A percentile compares a stretch with the other conserved stretches of the same genome.
These are phyloP conservation scores for Pneumocystis sp. DNA, from an alignment of 1,139 yeast species.

Conservation along the genomic window DNA sequence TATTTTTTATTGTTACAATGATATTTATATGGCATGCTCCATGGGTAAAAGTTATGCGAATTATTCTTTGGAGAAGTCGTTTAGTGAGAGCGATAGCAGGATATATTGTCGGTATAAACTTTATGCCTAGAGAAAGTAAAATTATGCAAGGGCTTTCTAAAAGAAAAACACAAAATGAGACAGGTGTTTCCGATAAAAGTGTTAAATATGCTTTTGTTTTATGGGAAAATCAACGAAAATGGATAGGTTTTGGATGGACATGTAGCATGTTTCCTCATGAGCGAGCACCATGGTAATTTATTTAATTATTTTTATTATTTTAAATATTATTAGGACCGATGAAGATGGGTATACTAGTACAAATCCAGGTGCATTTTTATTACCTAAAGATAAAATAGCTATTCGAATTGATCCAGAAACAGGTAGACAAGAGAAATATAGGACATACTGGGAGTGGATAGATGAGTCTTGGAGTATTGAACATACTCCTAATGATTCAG, in stretches of 20 bases:
- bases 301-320: neutral
- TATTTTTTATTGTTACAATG: neutral
- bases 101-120: slow-evolving; percentile 4
- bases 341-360: slow-evolving; percentile 79
- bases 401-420: slow-evolving; percentile 34
- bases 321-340: slow-evolving; percentile 37
- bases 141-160: slow-evolving; percentile 3
- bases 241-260: slow-evolving; percentile 99
- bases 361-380: slow-evolving; percentile 56
- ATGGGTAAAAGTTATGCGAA: slow-evolving; percentile 7
- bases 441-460: slow-evolving; percentile 2
- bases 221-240: slow-evolving; percentile 91
- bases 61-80: slow-evolving; percentile 9
- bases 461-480: slow-evolving; percentile 76
- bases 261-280: slow-evolving; percentile 79
- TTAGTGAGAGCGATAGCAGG: slow-evolving; percentile 6
- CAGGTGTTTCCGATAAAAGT: slow-evolving; percentile 25
- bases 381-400: slow-evolving; percentile 59
- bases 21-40: slow-evolving; percentile 7
- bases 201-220: slow-evolving; percentile 80
- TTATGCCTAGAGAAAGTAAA: slow-evolving; percentile 5
- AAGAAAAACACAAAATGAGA: neutral
- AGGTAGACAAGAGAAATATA: neutral
- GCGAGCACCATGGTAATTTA: slow-evolving; percentile 61
- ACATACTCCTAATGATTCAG: slow-evolving; percentile 52